Evolutionary conservation across 805 yeast genomes (phyloP), one percentile per base, ranked within the genome.

Genomic region (Tetrapisispora nanseiensis): DNA sequence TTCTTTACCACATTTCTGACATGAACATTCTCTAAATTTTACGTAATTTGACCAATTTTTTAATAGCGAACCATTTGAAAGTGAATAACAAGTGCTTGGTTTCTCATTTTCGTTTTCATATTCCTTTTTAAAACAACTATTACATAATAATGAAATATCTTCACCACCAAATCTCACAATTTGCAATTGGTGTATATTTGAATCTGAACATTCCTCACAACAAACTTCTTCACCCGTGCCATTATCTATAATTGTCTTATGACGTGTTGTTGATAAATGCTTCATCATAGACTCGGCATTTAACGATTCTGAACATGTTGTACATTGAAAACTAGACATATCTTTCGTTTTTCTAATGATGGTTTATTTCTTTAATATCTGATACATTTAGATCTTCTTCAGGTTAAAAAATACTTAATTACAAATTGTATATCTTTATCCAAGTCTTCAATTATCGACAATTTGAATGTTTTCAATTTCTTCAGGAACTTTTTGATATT

Each of bases 181-280:
- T 39, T 63, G 68, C 41, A 77, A 60, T 50, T 70, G 72, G 55
- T 76, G 80, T 37, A 78, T 66, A 49, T 75, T 77, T 30, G 66
- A 49, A 50, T 75, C 74, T 18, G 65, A 66, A 56, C 83, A 78
- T 33, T 71, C 74, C 52, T 75, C 81, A 56, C 83, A 78, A 47
- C 66, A 67, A 3, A 78, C 54, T 9, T 56, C 59, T 49, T 75
- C 80, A 9, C 59, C 65, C 2, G 62, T 50, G 0, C 52, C 41
- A 6, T 51, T 55, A 46, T 64, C 65, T 24, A 49, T 43, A 6
- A 75, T 68, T 1, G 67, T 57, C 51, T 72, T 76, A 62, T 77
- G 83, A 41, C 82, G 66, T 1, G 80, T 71, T 1, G 68, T 42
- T 0, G 75, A 62, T 26, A 76, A 59, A 57, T 77, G 83, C 52